phyloP scores from a whole-genome alignment of 2,329 filamentous ascomycete genomes.

The Alternaria burnsii region DNA sequence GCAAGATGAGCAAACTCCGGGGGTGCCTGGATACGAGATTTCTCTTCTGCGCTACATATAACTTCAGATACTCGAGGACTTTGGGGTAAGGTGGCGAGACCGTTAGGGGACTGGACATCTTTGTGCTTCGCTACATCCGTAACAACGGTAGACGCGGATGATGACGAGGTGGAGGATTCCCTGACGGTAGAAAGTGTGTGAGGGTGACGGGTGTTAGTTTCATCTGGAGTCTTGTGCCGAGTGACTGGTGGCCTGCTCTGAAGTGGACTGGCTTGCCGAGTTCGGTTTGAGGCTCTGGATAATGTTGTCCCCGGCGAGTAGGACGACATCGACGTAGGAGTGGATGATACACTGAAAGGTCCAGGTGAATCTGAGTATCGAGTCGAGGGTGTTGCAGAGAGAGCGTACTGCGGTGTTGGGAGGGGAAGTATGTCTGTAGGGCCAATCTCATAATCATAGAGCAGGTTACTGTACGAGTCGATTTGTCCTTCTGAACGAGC shows the following conservation, averaged over 20 bases:
- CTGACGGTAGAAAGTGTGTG: slow-evolving; percentile 71
- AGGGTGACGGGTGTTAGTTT: slow-evolving; percentile 58
- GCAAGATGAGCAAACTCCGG: slow-evolving; percentile 64
- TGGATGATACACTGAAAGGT: slow-evolving; percentile 78
- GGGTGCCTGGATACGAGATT: slow-evolving; percentile 40
- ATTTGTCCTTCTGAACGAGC: slow-evolving; percentile 37
- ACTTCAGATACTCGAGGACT: slow-evolving; percentile 56
- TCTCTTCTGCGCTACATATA: slow-evolving; percentile 12
- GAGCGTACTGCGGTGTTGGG: slow-evolving; percentile 70
- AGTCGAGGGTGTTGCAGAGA: slow-evolving; percentile 77
- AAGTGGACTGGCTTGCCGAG: slow-evolving; percentile 64
- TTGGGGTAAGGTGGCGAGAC: slow-evolving; percentile 55
- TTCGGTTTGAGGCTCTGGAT: slow-evolving; percentile 56
- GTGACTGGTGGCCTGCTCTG: slow-evolving; percentile 68
- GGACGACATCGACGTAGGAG: slow-evolving; percentile 79
- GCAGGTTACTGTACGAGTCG: slow-evolving; percentile 31
- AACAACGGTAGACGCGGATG: slow-evolving; percentile 73
- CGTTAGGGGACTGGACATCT: slow-evolving; percentile 45
- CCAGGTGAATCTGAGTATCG: slow-evolving; percentile 77
- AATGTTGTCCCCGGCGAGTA: slow-evolving; percentile 71
- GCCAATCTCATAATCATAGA: slow-evolving; percentile 58
- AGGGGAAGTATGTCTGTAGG: slow-evolving; percentile 72
- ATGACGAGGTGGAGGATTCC: slow-evolving; percentile 76
- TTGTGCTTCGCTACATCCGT: slow-evolving; percentile 59
- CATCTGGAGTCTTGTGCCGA: slow-evolving; percentile 64